Percentiles rank a stretch among this genome's conserved stretches.
Conservation (phyloP, 306 rosid genomes). For the Astragalus glycyphyllos region DNA sequence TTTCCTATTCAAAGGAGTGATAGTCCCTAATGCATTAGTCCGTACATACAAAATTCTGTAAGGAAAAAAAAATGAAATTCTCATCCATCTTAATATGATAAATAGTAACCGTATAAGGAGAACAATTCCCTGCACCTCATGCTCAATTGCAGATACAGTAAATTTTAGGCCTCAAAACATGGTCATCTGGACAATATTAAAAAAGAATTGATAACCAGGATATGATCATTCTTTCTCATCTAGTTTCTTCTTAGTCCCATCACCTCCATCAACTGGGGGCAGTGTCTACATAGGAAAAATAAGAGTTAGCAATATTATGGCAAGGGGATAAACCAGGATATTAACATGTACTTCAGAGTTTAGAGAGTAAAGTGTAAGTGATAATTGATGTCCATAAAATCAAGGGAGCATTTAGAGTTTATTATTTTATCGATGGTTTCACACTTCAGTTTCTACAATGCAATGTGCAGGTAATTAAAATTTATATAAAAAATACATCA, state of each 20-base stretch:
- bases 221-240: conserved; percentile 41
- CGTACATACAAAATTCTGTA: conserved; percentile 29
- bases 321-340: not conserved
- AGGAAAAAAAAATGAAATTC: not conserved
- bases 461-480: conserved; percentile 11
- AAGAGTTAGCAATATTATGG: conserved; percentile 14
- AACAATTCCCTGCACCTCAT: conserved; percentile 16
- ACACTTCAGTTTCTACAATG: conserved; percentile 28
- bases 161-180: conserved; percentile 6
- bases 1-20: not conserved
- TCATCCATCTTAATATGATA: conserved; percentile 8
- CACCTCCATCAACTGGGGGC: conserved; percentile 49
- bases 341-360: no score
- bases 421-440: not conserved
- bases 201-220: conserved; percentile 17
- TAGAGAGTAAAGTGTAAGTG: not conserved
- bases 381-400: conserved; percentile 18
- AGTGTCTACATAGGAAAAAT: conserved; percentile 45
- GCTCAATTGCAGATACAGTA: conserved; percentile 3
- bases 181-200: conserved; percentile 1
- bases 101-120: conserved; percentile 5
- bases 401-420: not conserved
- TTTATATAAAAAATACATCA: conserved; percentile 25
- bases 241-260: conserved; percentile 40
- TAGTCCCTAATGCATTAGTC: conserved; percentile 11